Conservation (phyloP, 768 basidiomycete genomes). For the Trametes cinnabarina region DNA sequence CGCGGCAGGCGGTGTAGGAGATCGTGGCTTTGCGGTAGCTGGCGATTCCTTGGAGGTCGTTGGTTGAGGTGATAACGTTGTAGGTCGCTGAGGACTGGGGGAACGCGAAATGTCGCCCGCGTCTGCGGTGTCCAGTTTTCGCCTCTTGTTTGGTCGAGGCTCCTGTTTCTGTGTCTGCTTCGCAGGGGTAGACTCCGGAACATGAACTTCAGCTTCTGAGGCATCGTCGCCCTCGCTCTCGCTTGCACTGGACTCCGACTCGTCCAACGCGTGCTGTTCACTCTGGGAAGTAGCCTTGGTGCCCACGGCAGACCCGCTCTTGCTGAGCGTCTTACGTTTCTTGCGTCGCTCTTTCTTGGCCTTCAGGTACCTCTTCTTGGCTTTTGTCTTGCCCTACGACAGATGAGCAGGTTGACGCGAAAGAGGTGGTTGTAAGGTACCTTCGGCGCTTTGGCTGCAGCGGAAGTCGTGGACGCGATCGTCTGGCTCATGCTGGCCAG, state of each 20-base stretch:
- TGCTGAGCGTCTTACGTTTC: conserved; percentile 33
- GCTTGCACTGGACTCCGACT: conserved; percentile 15
- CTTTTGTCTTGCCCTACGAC: conserved; percentile 58
- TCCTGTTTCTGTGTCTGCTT: conserved; percentile 18
- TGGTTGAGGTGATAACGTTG: background rate
- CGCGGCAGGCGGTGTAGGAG: conserved; percentile 33
- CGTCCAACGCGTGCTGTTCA: background rate
- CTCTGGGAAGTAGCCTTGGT: background rate
- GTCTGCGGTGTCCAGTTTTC: conserved; percentile 33
- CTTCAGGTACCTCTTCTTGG: conserved; percentile 70
- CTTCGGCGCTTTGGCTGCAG: conserved; percentile 18
- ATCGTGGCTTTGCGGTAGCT: conserved; percentile 4
- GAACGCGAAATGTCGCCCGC: background rate
- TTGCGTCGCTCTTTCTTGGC: conserved; percentile 70
- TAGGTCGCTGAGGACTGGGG: background rate
- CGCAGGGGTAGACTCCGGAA: background rate
- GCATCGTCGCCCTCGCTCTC: conserved; percentile 23
- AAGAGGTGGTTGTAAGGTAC: conserved; percentile 1
- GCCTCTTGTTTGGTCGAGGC: conserved; percentile 45
- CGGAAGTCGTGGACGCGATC: background rate
- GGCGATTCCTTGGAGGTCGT: too few relatives aligned
- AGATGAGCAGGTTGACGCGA: background rate
- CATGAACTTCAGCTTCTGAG: conserved; percentile 8
- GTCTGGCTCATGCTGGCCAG: conserved; percentile 4
- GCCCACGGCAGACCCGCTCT: background rate